A percentile compares a stretch with the other conserved stretches of the same genome.
Evolutionary conservation across 2,329 filamentous ascomycete genomes (phyloP).

Genomic region (Endoconidiophora polonica): DNA sequence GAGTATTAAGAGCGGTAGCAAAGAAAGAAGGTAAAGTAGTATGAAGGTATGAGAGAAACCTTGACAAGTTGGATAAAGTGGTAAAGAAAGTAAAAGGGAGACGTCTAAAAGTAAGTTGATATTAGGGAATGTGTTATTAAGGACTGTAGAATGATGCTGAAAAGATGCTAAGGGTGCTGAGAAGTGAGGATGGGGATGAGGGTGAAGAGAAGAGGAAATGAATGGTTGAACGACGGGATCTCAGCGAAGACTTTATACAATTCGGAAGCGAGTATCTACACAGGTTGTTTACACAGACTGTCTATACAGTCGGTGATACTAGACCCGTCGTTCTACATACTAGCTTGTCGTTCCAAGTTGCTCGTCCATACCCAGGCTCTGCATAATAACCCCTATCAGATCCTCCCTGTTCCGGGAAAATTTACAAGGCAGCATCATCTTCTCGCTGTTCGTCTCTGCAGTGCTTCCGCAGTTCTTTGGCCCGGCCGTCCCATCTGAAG

Average conservation of each 20-base stretch:
- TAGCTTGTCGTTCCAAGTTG: not conserved
- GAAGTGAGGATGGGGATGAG: slow-evolving; percentile 9
- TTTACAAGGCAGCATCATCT: not conserved
- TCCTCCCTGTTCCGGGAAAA: not conserved
- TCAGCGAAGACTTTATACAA: slow-evolving; percentile 9
- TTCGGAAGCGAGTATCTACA: not conserved
- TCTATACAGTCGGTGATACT: not conserved
- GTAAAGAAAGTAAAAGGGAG: not conserved
- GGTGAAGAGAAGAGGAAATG: slow-evolving; percentile 11
- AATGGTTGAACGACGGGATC: not conserved
- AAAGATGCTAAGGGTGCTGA: slow-evolving; percentile 2
- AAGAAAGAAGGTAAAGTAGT: not conserved
- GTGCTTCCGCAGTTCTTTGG: too few species aligned
- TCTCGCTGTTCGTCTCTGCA: not conserved
- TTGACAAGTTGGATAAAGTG: not conserved
- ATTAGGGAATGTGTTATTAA: not conserved
- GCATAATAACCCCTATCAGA: not conserved
- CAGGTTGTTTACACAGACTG: not conserved
- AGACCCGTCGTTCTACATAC: not conserved
- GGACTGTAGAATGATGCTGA: slow-evolving; percentile 1
- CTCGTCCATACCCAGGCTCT: not conserved
- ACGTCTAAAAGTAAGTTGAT: not conserved
- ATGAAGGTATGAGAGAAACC: not conserved
- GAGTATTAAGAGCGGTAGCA: not conserved
- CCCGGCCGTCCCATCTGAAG: too few species aligned